phyloP scores from a whole-genome alignment of 2,329 filamentous ascomycete species.

The Pseudocercospora eumusae region DNA sequence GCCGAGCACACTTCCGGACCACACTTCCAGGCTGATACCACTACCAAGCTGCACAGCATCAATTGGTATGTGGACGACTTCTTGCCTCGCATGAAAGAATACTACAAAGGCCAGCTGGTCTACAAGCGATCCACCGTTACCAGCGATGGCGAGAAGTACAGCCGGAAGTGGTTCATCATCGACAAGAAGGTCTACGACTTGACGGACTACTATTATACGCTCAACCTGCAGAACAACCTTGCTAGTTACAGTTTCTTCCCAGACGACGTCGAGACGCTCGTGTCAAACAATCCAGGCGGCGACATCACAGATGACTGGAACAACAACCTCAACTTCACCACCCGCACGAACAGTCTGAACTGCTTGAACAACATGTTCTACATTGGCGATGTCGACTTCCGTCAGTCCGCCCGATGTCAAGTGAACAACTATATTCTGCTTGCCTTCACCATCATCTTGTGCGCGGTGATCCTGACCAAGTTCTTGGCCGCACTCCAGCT shows the following conservation, averaged over 20 bases:
- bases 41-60: slow-evolving; percentile 59
- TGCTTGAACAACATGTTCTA: slow-evolving; percentile 86
- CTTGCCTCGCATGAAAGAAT: slow-evolving; percentile 76
- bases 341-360: slow-evolving; percentile 68
- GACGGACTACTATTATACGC: slow-evolving; percentile 85
- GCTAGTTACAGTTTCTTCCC: slow-evolving; percentile 72
- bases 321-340: slow-evolving; percentile 51
- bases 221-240: slow-evolving; percentile 57
- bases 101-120: slow-evolving; percentile 84
- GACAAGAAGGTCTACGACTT: slow-evolving; percentile 80
- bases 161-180: slow-evolving; percentile 78
- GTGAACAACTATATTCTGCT: slow-evolving; percentile 90
- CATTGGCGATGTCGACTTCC: slow-evolving; percentile 81
- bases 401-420: slow-evolving; percentile 71
- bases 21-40: slow-evolving; percentile 54
- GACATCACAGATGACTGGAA: slow-evolving; percentile 73
- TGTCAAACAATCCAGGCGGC: slow-evolving; percentile 73
- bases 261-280: slow-evolving; percentile 62
- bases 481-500: slow-evolving; percentile 93
- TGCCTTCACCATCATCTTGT: slow-evolving; percentile 81
- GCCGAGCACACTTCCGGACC: slow-evolving; percentile 69
- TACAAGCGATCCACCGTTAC: slow-evolving; percentile 62
- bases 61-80: slow-evolving; percentile 80
- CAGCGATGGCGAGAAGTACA: slow-evolving; percentile 64
- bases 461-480: slow-evolving; percentile 77